These are phyloP conservation scores for Fusarium setosum DNA, from an alignment of 2,329 filamentous ascomycete genomes.

Conservation along the genomic window DNA sequence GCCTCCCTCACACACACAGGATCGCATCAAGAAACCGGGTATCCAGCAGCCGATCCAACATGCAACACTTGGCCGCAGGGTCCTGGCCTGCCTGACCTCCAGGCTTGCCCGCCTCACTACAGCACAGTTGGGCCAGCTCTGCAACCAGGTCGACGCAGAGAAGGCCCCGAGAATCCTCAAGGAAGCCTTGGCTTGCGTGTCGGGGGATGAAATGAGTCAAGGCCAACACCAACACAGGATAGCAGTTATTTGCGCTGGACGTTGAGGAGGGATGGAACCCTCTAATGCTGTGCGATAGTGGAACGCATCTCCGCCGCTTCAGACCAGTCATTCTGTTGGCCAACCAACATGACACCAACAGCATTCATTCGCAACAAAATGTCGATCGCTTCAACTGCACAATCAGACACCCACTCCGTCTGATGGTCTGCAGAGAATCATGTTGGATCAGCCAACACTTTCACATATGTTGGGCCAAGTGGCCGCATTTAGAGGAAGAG, in stretches of 20 bases:
- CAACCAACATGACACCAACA: background rate
- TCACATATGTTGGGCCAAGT: constrained; percentile 8
- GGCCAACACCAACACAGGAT: background rate
- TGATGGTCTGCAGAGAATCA: constrained; percentile 2
- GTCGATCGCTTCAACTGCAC: background rate
- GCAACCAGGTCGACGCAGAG: constrained; percentile 8
- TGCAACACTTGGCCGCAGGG: background rate
- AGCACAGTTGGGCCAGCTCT: constrained; percentile 12
- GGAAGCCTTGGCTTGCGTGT: background rate
- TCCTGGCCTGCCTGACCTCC: background rate
- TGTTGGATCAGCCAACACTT: constrained; percentile 4
- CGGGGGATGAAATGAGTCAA: background rate
- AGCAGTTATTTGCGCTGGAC: background rate
- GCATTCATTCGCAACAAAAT: background rate
- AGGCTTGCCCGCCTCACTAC: constrained; percentile 4
- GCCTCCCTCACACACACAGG: constrained; percentile 19
- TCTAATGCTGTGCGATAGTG: background rate
- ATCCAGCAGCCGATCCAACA: constrained; percentile 3
- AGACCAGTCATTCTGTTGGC: background rate
- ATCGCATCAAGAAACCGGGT: constrained; percentile 16
- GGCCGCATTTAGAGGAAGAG: constrained; percentile 11
- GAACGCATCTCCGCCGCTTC: background rate
- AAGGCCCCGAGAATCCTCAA: background rate
- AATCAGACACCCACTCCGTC: constrained; percentile 6
- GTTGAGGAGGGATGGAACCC: background rate